Conservation (phyloP, 805 yeast genomes). For the Lachancea kluyveri region DNA sequence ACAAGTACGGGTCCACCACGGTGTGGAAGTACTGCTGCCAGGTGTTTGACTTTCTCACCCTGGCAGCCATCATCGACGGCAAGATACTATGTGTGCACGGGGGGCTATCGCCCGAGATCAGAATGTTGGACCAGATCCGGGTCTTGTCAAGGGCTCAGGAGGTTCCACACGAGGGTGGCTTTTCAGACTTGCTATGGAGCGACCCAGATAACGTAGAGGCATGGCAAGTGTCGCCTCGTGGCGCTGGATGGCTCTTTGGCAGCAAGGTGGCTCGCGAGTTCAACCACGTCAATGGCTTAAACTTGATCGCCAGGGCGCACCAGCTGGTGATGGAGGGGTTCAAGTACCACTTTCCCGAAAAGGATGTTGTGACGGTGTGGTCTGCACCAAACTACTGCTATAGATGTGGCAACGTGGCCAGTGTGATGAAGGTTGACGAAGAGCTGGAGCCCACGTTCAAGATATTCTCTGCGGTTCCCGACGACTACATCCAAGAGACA, state of each 20-base stretch:
- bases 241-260: conserved; percentile 98
- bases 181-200: conserved; percentile 95
- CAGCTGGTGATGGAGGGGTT: conserved; percentile 98
- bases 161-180: conserved; percentile 98
- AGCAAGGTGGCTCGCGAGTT: conserved; percentile 91
- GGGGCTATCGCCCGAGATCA: conserved; percentile 92
- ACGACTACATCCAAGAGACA: conserved; percentile 43
- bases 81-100: conserved; percentile 94
- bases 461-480: conserved; percentile 93
- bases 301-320: conserved; percentile 91
- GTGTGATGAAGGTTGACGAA: conserved; percentile 94
- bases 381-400: conserved; percentile 96
- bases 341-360: conserved; percentile 91
- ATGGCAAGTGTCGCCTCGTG: conserved; percentile 97
- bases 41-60: conserved; percentile 86
- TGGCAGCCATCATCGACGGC: conserved; percentile 95
- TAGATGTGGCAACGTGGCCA: conserved; percentile 96
- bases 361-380: conserved; percentile 97
- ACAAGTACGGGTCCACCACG: conserved; percentile 88
- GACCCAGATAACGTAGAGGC: conserved; percentile 97
- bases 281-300: conserved; percentile 87
- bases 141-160: conserved; percentile 95
- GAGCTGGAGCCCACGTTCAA: conserved; percentile 82
- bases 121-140: conserved; percentile 95
- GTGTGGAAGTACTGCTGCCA: conserved; percentile 97